phyloP scores from a whole-genome alignment of 129 eudicot genomes.

The Escallonia herrerae region DNA sequence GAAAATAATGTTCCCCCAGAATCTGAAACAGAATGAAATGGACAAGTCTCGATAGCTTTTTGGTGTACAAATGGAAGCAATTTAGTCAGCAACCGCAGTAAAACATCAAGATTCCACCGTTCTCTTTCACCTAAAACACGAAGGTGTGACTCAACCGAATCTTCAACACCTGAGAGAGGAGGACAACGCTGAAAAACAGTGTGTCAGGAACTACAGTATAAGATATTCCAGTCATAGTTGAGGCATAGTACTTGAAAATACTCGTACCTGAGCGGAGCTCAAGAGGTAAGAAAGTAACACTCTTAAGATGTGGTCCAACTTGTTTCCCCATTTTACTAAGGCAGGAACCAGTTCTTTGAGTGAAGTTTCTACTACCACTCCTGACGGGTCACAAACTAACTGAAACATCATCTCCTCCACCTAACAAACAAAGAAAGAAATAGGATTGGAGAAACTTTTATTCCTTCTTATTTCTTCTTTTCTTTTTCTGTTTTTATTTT shows the following conservation, averaged over 20 bases:
- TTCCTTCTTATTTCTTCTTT: conserved; percentile 1
- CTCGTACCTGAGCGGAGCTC: conserved; percentile 75
- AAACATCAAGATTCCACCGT: conserved; percentile 89
- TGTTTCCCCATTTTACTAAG: conserved; percentile 77
- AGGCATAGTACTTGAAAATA: conserved; percentile 2
- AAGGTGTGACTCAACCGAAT: conserved; percentile 80
- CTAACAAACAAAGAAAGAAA: conserved; percentile 40
- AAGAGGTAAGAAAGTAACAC: conserved; percentile 67
- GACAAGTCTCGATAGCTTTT: conserved; percentile 83
- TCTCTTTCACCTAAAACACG: conserved; percentile 93
- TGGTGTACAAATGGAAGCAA: conserved; percentile 62
- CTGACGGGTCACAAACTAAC: conserved; percentile 92
- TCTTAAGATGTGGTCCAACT: conserved; percentile 67
- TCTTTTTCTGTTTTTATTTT: too few species aligned
- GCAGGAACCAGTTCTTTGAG: conserved; percentile 81
- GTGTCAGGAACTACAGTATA: conserved; percentile 23
- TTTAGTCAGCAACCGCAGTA: conserved; percentile 62
- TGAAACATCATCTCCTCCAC: conserved; percentile 99
- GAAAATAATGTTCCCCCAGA: conserved; percentile 49
- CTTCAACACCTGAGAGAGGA: conserved; percentile 93
- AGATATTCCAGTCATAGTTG: conserved; percentile 2
- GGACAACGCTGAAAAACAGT: conserved; percentile 73
- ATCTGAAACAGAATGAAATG: conserved; percentile 61
- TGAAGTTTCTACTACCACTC: conserved; percentile 89
- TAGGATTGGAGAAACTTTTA: conserved; percentile 29